A percentile compares a stretch with the other conserved stretches of the same genome.
Conservation (phyloP, 2,329 filamentous ascomycete species). For the Penicillium sp. region DNA sequence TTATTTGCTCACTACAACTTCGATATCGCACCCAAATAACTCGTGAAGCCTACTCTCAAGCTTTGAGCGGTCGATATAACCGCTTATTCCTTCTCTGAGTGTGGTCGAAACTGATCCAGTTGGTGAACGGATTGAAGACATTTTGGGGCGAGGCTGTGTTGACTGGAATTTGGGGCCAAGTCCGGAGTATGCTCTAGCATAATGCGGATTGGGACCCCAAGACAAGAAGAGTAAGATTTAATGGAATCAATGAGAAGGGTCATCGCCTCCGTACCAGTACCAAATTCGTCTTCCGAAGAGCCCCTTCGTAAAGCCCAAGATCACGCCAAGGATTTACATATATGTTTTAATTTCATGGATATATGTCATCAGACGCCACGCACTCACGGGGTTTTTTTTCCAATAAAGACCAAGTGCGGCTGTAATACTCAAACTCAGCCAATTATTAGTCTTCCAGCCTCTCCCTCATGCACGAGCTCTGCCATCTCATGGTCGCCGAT, state of each 20-base stretch:
- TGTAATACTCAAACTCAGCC: not conserved
- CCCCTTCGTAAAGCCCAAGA: not conserved
- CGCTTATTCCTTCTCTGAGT: not conserved
- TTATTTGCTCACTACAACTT: not conserved
- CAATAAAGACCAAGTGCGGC: not conserved
- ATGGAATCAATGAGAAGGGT: not conserved
- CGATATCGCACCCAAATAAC: not conserved
- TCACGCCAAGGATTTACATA: not conserved
- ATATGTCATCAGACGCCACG: not conserved
- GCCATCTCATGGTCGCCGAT: not conserved
- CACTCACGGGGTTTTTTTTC: not conserved
- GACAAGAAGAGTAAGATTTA: not conserved
- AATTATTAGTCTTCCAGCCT: not conserved
- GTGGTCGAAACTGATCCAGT: not conserved
- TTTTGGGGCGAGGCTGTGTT: not conserved
- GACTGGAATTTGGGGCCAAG: not conserved
- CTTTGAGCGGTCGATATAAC: not conserved
- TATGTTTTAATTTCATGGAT: not conserved
- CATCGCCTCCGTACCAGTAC: not conserved
- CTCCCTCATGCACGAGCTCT: not conserved
- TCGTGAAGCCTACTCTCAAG: slow-evolving; percentile 1
- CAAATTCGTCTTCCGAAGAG: not conserved
- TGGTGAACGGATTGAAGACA: not conserved
- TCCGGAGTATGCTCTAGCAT: not conserved
- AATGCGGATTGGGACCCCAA: not conserved